Percentiles rank a stretch among this genome's conserved stretches.
phyloP scores from a whole-genome alignment of 305 asterid genomes.

The Fraxinus sp. region DNA sequence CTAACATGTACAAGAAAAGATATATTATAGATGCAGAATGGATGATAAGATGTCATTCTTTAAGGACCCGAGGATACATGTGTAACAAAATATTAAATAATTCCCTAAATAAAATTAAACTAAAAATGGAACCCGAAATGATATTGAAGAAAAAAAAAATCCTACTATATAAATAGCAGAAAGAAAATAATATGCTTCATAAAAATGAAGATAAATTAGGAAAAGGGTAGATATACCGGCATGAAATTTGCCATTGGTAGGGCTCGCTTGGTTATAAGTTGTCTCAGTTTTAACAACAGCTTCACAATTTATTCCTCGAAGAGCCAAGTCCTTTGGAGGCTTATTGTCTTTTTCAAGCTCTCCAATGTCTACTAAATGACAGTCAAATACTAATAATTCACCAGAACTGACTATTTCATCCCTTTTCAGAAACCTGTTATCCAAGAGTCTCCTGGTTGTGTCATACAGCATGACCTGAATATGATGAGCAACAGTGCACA shows the following conservation, averaged over 20 bases:
- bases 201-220: conserved; percentile 25
- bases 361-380: conserved; percentile 71
- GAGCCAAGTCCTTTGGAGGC: conserved; percentile 35
- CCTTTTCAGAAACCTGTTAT: conserved; percentile 61
- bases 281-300: conserved; percentile 31
- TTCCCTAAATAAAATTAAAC: conserved; percentile 8
- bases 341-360: conserved; percentile 48
- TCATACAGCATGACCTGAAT: conserved; percentile 66
- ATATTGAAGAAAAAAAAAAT: neutral
- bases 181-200: conserved; percentile 14
- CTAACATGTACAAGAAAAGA: conserved; percentile 1
- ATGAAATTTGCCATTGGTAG: conserved; percentile 26
- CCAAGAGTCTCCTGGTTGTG: conserved; percentile 54
- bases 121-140: conserved; percentile 5
- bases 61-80: conserved; percentile 9
- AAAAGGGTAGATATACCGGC: conserved; percentile 40
- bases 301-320: conserved; percentile 32
- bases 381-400: conserved; percentile 54
- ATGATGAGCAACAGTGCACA: neutral
- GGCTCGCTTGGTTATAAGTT: conserved; percentile 26
- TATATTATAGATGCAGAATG: conserved; percentile 3
- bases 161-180: conserved; percentile 8
- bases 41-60: conserved; percentile 8
- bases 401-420: conserved; percentile 65
- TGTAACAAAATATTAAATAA: conserved; percentile 15